Evolutionary conservation across 1,284 basidiomycete genomes (phyloP).

Genomic region (Sphaerobolus stellatus): DNA sequence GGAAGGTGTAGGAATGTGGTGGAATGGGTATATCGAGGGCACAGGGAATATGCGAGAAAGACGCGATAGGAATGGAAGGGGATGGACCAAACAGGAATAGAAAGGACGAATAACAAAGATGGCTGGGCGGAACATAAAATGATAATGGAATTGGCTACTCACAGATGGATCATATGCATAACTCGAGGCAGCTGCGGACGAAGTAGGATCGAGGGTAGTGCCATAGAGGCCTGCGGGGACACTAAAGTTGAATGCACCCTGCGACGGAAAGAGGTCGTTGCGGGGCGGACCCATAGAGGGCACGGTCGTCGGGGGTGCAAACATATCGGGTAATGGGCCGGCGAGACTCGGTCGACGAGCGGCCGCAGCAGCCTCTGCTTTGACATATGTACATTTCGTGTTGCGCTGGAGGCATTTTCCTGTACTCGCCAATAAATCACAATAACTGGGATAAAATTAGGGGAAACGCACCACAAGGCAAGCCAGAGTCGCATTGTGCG

Average conservation of each 20-base stretch:
- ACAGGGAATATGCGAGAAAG: too few relatives aligned
- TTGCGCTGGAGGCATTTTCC: slow-evolving; percentile 79
- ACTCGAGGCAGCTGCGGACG: neutral
- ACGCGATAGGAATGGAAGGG: too few relatives aligned
- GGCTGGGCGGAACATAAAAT: too few relatives aligned
- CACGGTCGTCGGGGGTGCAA: slow-evolving; percentile 4
- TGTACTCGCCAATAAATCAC: slow-evolving; percentile 27
- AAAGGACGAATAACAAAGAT: too few relatives aligned
- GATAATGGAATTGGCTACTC: too few relatives aligned
- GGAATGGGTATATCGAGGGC: too few relatives aligned
- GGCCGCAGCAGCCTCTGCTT: slow-evolving; percentile 64
- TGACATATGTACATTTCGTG: slow-evolving; percentile 78
- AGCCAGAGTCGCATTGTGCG: slow-evolving; percentile 10
- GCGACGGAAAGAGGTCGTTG: neutral
- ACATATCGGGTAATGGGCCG: neutral
- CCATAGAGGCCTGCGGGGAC: slow-evolving; percentile 4
- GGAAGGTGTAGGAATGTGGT: neutral
- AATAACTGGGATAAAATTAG: neutral
- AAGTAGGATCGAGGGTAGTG: neutral
- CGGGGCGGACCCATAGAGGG: slow-evolving; percentile 9
- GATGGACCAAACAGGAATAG: too few relatives aligned
- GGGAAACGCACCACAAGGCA: slow-evolving; percentile 10
- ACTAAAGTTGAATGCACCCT: slow-evolving; percentile 13
- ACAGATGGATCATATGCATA: too few relatives aligned
- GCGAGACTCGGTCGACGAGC: slow-evolving; percentile 60